A percentile compares a stretch with the other conserved stretches of the same genome.
Evolutionary conservation across 495 filamentous ascomycete species (phyloP).

Genomic region (Trichoderma virens): DNA sequence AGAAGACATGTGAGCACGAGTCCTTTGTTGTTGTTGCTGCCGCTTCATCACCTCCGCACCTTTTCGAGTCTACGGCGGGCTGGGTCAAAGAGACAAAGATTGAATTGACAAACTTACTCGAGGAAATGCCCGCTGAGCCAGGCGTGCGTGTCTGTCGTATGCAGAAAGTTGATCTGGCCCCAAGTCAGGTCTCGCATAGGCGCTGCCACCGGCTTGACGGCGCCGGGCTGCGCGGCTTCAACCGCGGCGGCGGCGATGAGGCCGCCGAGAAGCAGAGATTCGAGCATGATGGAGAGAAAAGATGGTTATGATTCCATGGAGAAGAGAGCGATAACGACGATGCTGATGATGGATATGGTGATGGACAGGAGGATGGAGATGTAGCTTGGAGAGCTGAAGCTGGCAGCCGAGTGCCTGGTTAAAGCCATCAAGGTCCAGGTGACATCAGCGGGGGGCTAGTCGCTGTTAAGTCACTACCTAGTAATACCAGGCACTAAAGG

Average conservation of each 20-base stretch:
- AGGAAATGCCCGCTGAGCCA: slow-evolving; percentile 92
- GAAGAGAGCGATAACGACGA: not conserved
- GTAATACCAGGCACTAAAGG: no score
- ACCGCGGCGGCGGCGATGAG: slow-evolving; percentile 19
- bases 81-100: no score
- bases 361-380: not conserved
- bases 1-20: slow-evolving; percentile 19
- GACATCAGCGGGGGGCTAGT: not conserved
- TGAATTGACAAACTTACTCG: slow-evolving; percentile 55
- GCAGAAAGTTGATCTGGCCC: slow-evolving; percentile 90
- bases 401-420: not conserved
- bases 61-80: no score
- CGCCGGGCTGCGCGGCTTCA: slow-evolving; percentile 62
- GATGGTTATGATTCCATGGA: not conserved
- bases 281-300: not conserved
- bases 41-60: no score
- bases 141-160: slow-evolving; percentile 91
- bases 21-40: not conserved
- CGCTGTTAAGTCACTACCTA: no score
- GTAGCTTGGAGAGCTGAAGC: not conserved
- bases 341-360: not conserved
- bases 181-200: slow-evolving; percentile 78
- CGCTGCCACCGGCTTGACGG: slow-evolving; percentile 67
- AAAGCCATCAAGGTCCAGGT: slow-evolving; percentile 4
- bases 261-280: not conserved